Base-by-base conservation (phyloP, 129 eudicot genomes). In the Flaveria bidentis region DNA sequence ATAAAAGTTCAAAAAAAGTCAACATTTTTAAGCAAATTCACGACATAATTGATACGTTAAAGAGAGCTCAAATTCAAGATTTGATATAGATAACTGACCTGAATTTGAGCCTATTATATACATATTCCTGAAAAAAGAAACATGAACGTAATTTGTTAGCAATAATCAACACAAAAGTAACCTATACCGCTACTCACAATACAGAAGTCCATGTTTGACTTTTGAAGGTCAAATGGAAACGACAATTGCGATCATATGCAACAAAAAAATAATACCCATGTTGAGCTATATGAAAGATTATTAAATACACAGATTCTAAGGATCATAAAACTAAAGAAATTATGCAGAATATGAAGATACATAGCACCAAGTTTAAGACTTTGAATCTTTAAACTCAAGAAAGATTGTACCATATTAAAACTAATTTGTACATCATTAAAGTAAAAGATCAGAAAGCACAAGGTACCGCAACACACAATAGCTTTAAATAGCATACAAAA, bases 91-190 rank as follows among this genome's bases (percentile, higher is more conserved):
- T 2, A 67, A 56, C 85, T 51, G 8, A 91, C 93, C 97, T 91
- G 97, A 91, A 91, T 49, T 86, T 86, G 26, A 91, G 97, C 73
- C 91, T 76, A 68, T 88, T 91, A 81, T 91, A 88, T 70, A 91
- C 97, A 79, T 88, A 91, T 85, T 91, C 97, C 97, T 91, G 97
- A 80, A 86, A 75, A 26, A 15, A 64, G 16, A 9, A 68, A 7
- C 39, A 73, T 30, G 0, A 15, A 10, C 9, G 25, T 26, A 12
- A 2, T 3, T 66, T 10, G 11, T 69, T 60, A 69, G 62, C 67
- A 69, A 61, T 51, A 41, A 61, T 71, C 72, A 56, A 64, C 61
- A 53, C 1, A 53, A 9, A 46, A 17, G 50, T 66, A 51, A 36
- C 13, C 33, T 41, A 51, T 36, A 52, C 8, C 36, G 62, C 61